phyloP scores from a whole-genome alignment of 2,329 filamentous ascomycete species.

The Eutypella sp. region DNA sequence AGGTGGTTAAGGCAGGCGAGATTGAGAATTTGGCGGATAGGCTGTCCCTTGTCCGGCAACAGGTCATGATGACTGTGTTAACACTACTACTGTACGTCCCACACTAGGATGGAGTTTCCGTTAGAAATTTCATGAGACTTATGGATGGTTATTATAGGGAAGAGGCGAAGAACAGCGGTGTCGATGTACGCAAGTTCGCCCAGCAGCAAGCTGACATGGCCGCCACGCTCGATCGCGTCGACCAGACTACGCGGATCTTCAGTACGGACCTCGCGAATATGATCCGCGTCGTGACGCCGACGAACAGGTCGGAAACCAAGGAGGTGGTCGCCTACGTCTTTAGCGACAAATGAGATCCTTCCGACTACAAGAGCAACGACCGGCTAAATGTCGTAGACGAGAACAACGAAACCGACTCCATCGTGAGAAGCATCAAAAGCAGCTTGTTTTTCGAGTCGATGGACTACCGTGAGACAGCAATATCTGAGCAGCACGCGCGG shows the following conservation, averaged over 20 bases:
- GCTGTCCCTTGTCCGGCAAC: neutral
- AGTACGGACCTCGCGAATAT: neutral
- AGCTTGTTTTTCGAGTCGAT: conserved; percentile 4
- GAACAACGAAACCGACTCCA: neutral
- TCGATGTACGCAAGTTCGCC: neutral
- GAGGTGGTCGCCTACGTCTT: neutral
- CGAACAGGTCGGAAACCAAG: neutral
- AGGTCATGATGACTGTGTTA: neutral
- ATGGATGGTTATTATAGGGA: neutral
- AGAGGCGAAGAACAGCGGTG: neutral
- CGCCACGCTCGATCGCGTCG: neutral
- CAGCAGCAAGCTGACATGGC: neutral
- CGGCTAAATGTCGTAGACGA: too few species aligned
- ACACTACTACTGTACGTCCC: neutral
- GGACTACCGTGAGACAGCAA: conserved; percentile 1
- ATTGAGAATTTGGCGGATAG: neutral
- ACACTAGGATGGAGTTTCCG: neutral
- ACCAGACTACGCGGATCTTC: neutral
- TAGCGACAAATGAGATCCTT: neutral
- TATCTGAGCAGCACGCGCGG: conserved; percentile 1
- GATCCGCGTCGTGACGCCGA: neutral
- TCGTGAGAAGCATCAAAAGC: neutral
- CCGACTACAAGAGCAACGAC: neutral
- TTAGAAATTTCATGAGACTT: neutral
- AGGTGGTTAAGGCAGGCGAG: neutral